Percentiles rank a stretch among this genome's conserved stretches.
These are phyloP conservation scores for Solanum arcanum DNA, from an alignment of 257 asterid species.

Conservation along the genomic window DNA sequence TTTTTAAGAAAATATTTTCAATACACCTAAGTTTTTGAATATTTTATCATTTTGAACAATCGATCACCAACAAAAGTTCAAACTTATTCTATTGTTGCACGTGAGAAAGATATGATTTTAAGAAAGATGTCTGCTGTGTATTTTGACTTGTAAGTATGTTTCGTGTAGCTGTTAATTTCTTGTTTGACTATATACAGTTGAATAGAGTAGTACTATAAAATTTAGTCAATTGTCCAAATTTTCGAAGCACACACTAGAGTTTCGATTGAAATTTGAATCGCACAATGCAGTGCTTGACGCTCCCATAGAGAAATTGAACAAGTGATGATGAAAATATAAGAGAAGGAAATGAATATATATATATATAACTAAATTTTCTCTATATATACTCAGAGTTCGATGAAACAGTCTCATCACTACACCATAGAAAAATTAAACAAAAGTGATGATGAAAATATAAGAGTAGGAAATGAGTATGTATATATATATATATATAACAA, in stretches of 20 bases:
- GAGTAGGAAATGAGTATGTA: no score
- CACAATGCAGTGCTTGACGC: no score
- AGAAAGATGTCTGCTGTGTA: not conserved
- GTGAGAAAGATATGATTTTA: not conserved
- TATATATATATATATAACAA: no score
- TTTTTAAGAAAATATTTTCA: not conserved
- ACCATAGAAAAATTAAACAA: no score
- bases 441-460: no score
- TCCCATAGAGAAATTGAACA: no score
- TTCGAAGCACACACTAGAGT: accelerated
- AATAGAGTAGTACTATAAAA: not conserved
- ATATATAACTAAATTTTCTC: no score
- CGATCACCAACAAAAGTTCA: not conserved
- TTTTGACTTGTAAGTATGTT: not conserved
- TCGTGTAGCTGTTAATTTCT: not conserved
- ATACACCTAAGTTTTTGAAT: not conserved
- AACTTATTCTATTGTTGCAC: not conserved
- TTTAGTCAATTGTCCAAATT: not conserved
- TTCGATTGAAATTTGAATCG: accelerated
- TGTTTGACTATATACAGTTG: not conserved
- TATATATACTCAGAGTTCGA: no score
- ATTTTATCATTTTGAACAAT: not conserved
- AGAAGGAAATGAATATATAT: no score
- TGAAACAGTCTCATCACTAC: no score
- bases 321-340: no score